Evolutionary conservation across 164 flowering plant genomes (phyloP).

Genomic region (Cinnamomum micranthum): DNA sequence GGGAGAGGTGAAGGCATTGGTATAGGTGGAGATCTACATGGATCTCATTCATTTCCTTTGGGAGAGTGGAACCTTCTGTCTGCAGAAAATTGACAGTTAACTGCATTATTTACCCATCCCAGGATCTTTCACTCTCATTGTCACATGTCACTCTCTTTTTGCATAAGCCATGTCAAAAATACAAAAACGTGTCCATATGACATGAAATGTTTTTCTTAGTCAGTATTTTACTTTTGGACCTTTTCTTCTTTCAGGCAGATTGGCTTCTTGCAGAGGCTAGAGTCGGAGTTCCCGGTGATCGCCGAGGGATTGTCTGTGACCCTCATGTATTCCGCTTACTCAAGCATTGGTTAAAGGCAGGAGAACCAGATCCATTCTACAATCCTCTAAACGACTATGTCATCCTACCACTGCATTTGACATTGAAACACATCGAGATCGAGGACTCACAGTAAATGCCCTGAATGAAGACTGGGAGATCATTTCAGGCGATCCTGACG

Average conservation of each 20-base stretch:
- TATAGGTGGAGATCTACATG: too few species aligned
- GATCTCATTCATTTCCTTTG: too few species aligned
- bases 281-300: constrained; percentile 94
- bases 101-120: too few species aligned
- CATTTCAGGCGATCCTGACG: constrained; percentile 31
- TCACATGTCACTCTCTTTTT: too few species aligned
- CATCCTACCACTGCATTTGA: constrained; percentile 76
- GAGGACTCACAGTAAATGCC: constrained; percentile 45
- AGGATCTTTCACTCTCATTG: too few species aligned
- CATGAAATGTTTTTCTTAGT: too few species aligned
- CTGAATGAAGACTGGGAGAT: constrained; percentile 92
- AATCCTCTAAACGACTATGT: constrained; percentile 93
- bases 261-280: constrained; percentile 91
- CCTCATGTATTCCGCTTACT: constrained; percentile 83
- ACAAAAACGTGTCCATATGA: too few species aligned
- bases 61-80: too few species aligned
- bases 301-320: constrained; percentile 83
- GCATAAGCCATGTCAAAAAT: too few species aligned
- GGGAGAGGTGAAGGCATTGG: too few species aligned
- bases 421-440: constrained; percentile 50
- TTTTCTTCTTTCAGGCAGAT: constrained; percentile 59
- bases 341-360: constrained; percentile 85
- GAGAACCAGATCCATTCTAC: constrained; percentile 85
- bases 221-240: not conserved
- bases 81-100: too few species aligned